A percentile compares a stretch with the other conserved stretches of the same genome.
These are phyloP conservation scores for Saccharomyces hybrid DNA, from an alignment of 1,139 yeast species.

Conservation along the genomic window DNA sequence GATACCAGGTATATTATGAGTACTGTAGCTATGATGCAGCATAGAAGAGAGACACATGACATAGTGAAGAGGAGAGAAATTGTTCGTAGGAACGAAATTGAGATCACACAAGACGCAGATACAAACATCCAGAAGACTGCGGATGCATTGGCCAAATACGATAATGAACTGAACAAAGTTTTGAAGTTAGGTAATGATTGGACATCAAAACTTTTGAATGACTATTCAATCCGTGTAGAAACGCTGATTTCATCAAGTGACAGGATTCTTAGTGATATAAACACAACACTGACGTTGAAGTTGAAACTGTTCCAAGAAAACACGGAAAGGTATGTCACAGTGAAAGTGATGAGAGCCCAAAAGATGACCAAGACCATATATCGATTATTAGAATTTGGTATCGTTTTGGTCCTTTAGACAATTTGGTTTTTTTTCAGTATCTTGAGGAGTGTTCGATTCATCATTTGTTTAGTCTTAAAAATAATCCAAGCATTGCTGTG, in stretches of 20 bases:
- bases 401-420: constrained; percentile 57
- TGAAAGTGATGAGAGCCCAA: constrained; percentile 30
- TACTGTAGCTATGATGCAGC: constrained; percentile 21
- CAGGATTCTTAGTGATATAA: constrained; percentile 72
- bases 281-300: constrained; percentile 70
- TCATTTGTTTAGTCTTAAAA: constrained; percentile 35
- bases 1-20: constrained; percentile 21
- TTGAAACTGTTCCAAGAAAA: constrained; percentile 64
- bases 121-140: constrained; percentile 15
- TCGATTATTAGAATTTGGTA: constrained; percentile 41
- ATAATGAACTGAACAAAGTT: constrained; percentile 20
- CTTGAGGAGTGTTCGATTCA: constrained; percentile 37
- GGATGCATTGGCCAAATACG: constrained; percentile 16
- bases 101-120: constrained; percentile 14
- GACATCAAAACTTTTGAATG: constrained; percentile 29
- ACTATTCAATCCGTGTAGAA: constrained; percentile 38
- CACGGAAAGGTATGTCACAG: constrained; percentile 46
- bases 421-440: constrained; percentile 65
- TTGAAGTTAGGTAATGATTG: constrained; percentile 21
- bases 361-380: constrained; percentile 37
- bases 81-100: constrained; percentile 11
- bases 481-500: constrained; percentile 40
- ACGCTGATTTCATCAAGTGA: constrained; percentile 63
- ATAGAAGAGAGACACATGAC: constrained; percentile 23
- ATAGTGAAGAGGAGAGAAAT: constrained; percentile 19